A percentile compares a stretch with the other conserved stretches of the same genome.
phyloP scores from a whole-genome alignment of 202 grass and related monocot genomes.

The Saccharum hybrid region DNA sequence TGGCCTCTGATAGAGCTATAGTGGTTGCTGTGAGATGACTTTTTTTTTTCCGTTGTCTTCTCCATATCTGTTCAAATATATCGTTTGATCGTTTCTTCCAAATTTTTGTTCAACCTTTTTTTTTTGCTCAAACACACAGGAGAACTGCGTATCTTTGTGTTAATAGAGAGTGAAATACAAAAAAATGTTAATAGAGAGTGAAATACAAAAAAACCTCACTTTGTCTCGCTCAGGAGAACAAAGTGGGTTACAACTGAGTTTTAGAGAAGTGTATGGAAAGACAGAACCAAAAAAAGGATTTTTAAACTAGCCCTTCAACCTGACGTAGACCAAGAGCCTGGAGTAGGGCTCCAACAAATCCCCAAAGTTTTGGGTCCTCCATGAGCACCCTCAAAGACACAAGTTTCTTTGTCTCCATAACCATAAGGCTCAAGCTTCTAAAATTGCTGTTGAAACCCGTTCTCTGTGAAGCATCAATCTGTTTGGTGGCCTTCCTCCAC shows the following conservation, averaged over 20 bases:
- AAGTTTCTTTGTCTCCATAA: no score
- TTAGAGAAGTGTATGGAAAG: not conserved
- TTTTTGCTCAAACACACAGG: not conserved
- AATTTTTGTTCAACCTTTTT: not conserved
- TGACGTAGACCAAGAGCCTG: not conserved
- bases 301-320: not conserved
- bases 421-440: no score
- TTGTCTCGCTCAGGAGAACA: not conserved
- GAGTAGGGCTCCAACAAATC: not conserved
- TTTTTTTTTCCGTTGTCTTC: slow-evolving; percentile 18
- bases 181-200: not conserved
- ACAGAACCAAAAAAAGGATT: not conserved
- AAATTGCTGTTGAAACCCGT: no score
- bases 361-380: not conserved
- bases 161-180: not conserved
- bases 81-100: slow-evolving; percentile 12
- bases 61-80: not conserved
- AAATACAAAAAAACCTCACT: not conserved
- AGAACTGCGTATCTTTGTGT: not conserved
- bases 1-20: slow-evolving; percentile 36
- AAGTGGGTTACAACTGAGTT: not conserved
- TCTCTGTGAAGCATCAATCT: no score
- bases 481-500: no score
- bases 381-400: no score
- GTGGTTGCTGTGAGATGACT: slow-evolving; percentile 14